Evolutionary conservation across 345 rosid species (phyloP).

Genomic region (Hibiscus syriacus): DNA sequence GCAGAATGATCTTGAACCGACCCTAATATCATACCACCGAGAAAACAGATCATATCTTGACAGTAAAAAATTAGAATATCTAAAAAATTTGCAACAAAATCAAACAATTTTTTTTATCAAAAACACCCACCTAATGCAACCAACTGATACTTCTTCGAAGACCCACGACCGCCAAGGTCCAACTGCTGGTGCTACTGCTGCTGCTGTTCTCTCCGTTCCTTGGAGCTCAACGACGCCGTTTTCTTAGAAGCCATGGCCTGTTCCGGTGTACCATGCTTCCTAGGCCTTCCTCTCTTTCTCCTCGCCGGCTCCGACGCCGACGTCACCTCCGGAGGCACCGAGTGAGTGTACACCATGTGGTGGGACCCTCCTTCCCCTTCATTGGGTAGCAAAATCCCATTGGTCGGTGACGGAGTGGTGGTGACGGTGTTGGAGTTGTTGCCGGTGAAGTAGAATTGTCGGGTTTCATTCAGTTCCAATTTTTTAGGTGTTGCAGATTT

Average conservation of each 20-base stretch:
- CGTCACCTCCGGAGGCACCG: constrained; percentile 56
- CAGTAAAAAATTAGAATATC: not conserved
- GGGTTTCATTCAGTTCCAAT: constrained; percentile 66
- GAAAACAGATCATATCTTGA: not conserved
- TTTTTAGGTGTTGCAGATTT: constrained; percentile 20
- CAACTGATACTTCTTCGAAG: constrained; percentile 11
- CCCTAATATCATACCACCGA: constrained; percentile 46
- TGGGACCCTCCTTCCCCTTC: constrained; percentile 16
- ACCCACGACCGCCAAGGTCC: constrained; percentile 1
- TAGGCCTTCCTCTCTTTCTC: constrained; percentile 88
- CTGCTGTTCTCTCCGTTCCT: constrained; percentile 36
- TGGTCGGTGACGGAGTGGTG: constrained; percentile 41
- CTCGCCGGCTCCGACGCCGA: constrained; percentile 49
- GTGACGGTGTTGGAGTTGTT: constrained; percentile 28
- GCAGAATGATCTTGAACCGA: constrained; percentile 70
- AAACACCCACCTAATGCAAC: constrained; percentile 32
- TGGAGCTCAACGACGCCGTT: constrained; percentile 45
- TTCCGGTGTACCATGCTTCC: constrained; percentile 96
- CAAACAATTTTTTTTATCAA: not conserved
- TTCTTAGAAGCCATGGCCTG: constrained; percentile 84
- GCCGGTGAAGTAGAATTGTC: constrained; percentile 31
- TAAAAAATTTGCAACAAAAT: not conserved
- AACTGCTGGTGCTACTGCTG: no score
- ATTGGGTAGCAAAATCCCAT: constrained; percentile 45
- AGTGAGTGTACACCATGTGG: constrained; percentile 47